A percentile compares a stretch with the other conserved stretches of the same genome.
These are phyloP conservation scores for Plenodomus lindquistii DNA, from an alignment of 2,329 filamentous ascomycete genomes.

Conservation along the genomic window DNA sequence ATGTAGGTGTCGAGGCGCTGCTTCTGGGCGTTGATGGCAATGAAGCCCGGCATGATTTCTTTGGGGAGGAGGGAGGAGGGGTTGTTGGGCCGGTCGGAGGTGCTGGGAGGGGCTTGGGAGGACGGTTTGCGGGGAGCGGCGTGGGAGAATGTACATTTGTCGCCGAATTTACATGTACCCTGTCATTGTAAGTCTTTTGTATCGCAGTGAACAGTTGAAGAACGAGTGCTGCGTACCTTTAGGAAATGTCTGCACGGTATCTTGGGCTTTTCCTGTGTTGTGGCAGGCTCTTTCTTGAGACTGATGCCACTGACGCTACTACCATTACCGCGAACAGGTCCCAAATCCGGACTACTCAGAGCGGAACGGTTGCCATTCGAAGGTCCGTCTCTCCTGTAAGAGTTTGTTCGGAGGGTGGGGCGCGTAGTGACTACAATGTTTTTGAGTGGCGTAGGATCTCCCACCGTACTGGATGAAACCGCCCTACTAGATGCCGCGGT, in stretches of 20 bases:
- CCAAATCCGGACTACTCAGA: constrained; percentile 2
- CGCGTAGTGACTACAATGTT: neutral
- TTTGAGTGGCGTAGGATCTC: constrained; percentile 7
- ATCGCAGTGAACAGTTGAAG: neutral
- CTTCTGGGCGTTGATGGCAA: constrained; percentile 53
- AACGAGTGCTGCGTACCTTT: constrained; percentile 16
- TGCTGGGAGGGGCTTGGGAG: neutral
- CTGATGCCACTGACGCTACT: constrained; percentile 1
- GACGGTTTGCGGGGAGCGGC: neutral
- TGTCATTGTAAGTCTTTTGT: constrained; percentile 8
- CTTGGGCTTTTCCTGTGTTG: neutral
- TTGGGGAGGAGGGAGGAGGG: constrained; percentile 22
- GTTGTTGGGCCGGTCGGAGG: constrained; percentile 14
- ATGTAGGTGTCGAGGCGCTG: constrained; percentile 54
- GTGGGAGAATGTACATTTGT: constrained; percentile 28
- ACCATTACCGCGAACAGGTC: constrained; percentile 5
- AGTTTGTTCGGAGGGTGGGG: constrained; percentile 6
- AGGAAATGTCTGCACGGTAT: constrained; percentile 27
- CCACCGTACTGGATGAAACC: constrained; percentile 1
- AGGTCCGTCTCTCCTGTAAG: constrained; percentile 11
- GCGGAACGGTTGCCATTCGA: constrained; percentile 6
- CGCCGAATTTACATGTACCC: constrained; percentile 28
- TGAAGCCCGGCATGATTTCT: constrained; percentile 22
- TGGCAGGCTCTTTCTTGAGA: constrained; percentile 2
- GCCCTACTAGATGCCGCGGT: constrained; percentile 6